Conservation (phyloP, 441 rosid species). For the Gossypium gossypioides region DNA sequence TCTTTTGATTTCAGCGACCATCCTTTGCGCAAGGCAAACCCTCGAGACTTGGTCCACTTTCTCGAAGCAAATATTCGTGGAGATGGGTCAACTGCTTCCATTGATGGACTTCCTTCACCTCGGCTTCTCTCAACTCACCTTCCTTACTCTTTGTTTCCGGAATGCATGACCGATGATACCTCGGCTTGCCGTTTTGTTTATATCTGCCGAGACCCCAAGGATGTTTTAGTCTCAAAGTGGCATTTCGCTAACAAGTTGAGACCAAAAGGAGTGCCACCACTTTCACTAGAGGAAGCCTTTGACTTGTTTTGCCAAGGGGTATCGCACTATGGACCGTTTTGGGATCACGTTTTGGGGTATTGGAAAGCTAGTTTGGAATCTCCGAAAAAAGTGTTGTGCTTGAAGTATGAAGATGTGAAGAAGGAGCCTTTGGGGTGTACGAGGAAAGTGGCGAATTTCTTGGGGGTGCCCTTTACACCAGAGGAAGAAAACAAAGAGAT, state of each 20-base stretch:
- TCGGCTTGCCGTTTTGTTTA: conserved; percentile 9
- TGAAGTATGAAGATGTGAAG: conserved; percentile 29
- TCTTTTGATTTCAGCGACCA: conserved; percentile 21
- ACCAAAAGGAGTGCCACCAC: not conserved
- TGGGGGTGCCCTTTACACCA: conserved; percentile 19
- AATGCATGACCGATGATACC: conserved; percentile 18
- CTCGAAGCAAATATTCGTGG: conserved; percentile 25
- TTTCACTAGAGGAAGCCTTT: conserved; percentile 21
- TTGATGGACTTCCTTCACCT: conserved; percentile 21
- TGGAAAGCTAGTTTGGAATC: conserved; percentile 23
- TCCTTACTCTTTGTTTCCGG: conserved; percentile 28
- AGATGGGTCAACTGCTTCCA: conserved; percentile 20
- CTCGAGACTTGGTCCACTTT: conserved; percentile 45
- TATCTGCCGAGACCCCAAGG: conserved; percentile 7
- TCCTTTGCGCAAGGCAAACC: conserved; percentile 40
- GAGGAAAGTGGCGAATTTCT: conserved; percentile 25
- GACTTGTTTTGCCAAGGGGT: conserved; percentile 24
- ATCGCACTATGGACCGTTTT: conserved; percentile 24
- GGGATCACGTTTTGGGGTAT: conserved; percentile 27
- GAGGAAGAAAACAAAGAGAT: conserved; percentile 8
- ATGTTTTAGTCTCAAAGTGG: conserved; percentile 3
- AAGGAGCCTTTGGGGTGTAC: conserved; percentile 12
- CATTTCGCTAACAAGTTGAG: not conserved
- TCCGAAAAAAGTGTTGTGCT: conserved; percentile 18
- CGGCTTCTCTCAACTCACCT: conserved; percentile 49